Percentiles rank a stretch among this genome's conserved stretches.
Conservation (phyloP, 352 stramenopile genomes). For the Globisporangium paroecandrum region DNA sequence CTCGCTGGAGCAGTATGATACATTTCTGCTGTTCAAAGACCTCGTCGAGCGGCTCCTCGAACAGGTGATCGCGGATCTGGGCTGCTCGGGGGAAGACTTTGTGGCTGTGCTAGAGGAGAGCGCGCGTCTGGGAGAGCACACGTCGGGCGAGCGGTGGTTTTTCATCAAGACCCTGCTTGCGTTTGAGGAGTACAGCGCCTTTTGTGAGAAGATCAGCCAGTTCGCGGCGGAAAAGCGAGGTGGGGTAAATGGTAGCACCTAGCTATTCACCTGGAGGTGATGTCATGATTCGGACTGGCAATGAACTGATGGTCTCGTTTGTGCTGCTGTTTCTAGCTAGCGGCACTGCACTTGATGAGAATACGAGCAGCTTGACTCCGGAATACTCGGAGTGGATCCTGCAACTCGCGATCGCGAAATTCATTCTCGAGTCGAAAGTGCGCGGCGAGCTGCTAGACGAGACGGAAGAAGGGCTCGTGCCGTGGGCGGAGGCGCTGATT, state of each 20-base stretch:
- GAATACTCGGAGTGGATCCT: slow-evolving; percentile 59
- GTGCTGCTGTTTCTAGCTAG: slow-evolving; percentile 3
- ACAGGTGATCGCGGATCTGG: slow-evolving; percentile 48
- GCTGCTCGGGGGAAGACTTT: slow-evolving; percentile 56
- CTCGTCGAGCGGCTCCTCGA: slow-evolving; percentile 64
- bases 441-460: slow-evolving; percentile 51
- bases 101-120: slow-evolving; percentile 46
- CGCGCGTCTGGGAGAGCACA: slow-evolving; percentile 24
- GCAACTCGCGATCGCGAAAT: slow-evolving; percentile 65
- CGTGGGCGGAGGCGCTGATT: slow-evolving; percentile 64
- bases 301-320: background rate
- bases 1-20: slow-evolving; percentile 54
- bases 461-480: slow-evolving; percentile 45
- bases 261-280: background rate
- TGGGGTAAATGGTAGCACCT: background rate
- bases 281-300: too few species aligned
- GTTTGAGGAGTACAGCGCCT: slow-evolving; percentile 65
- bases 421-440: slow-evolving; percentile 60
- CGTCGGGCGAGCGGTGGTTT: slow-evolving; percentile 47
- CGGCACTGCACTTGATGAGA: slow-evolving; percentile 1
- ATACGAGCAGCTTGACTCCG: background rate
- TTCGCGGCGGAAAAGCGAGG: slow-evolving; percentile 48
- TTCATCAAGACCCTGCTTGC: slow-evolving; percentile 72
- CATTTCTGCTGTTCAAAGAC: slow-evolving; percentile 74
- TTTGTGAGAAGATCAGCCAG: slow-evolving; percentile 51